Evolutionary conservation across 129 eudicot genomes (phyloP).

Genomic region (Deinandra increscens): DNA sequence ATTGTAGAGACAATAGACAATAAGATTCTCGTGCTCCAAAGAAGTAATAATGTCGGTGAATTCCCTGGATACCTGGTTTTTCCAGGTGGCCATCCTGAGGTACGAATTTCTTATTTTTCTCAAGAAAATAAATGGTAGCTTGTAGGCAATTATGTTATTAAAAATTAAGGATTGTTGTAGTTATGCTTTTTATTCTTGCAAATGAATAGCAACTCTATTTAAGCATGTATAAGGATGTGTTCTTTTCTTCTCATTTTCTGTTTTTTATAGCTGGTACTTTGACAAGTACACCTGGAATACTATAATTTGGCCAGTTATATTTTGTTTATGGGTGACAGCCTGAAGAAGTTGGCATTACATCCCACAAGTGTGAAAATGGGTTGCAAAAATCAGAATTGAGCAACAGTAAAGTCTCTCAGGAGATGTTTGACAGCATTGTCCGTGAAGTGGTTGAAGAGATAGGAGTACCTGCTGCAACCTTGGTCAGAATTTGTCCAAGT

Average conservation of each 20-base stretch:
- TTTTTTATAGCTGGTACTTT: neutral
- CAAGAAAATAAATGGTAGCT: neutral
- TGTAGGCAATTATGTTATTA: neutral
- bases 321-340: constrained; percentile 56
- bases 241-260: neutral
- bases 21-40: constrained; percentile 74
- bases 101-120: constrained; percentile 7
- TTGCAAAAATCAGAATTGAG: constrained; percentile 27
- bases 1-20: constrained; percentile 78
- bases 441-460: constrained; percentile 98
- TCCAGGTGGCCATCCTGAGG: constrained; percentile 99
- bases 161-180: neutral
- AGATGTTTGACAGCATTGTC: constrained; percentile 90
- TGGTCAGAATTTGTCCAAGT: constrained; percentile 45
- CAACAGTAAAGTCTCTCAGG: constrained; percentile 57
- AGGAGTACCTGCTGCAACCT: constrained; percentile 71
- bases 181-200: no score
- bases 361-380: constrained; percentile 40
- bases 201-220: neutral
- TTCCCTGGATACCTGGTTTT: constrained; percentile 93
- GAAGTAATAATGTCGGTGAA: constrained; percentile 95
- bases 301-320: neutral
- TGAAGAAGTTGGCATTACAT: constrained; percentile 63
- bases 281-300: constrained; percentile 4
- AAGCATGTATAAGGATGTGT: neutral